phyloP scores from a whole-genome alignment of 169 alveolate genomes.

The Eimeria sp. region DNA sequence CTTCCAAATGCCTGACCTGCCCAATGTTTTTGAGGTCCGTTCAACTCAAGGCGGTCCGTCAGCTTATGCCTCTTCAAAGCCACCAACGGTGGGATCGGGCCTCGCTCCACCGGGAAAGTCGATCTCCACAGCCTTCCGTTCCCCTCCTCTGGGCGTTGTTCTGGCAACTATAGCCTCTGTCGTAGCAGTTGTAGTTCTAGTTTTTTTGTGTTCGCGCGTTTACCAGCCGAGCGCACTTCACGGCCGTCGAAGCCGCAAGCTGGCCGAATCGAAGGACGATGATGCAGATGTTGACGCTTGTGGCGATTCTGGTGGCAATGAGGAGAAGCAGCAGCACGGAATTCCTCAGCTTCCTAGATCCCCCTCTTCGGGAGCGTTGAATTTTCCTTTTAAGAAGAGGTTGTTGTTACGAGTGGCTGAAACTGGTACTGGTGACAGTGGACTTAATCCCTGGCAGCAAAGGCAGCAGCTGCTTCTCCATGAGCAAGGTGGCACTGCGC shows the following conservation, averaged over 20 bases:
- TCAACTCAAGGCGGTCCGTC: not conserved
- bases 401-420: not conserved
- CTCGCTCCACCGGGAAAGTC: not conserved
- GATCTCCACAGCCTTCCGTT: not conserved
- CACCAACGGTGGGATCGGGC: not conserved
- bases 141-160: not conserved
- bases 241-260: slow-evolving; percentile 8
- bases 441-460: not conserved
- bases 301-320: not conserved
- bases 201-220: not conserved
- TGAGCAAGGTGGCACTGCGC: not conserved
- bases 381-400: not conserved
- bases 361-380: not conserved
- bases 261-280: not conserved
- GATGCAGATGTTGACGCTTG: not conserved
- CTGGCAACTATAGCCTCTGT: not conserved
- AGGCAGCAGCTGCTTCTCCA: not conserved
- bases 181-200: not conserved
- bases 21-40: not conserved
- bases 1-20: not conserved
- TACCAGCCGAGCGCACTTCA: not conserved
- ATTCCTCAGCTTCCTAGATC: not conserved
- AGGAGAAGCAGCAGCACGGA: not conserved
- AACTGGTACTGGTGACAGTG: not conserved
- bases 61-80: not conserved